Evolutionary conservation across 495 filamentous ascomycete genomes (phyloP), one percentile per base, ranked within the genome.

Genomic region (Durotheca rogersii): DNA sequence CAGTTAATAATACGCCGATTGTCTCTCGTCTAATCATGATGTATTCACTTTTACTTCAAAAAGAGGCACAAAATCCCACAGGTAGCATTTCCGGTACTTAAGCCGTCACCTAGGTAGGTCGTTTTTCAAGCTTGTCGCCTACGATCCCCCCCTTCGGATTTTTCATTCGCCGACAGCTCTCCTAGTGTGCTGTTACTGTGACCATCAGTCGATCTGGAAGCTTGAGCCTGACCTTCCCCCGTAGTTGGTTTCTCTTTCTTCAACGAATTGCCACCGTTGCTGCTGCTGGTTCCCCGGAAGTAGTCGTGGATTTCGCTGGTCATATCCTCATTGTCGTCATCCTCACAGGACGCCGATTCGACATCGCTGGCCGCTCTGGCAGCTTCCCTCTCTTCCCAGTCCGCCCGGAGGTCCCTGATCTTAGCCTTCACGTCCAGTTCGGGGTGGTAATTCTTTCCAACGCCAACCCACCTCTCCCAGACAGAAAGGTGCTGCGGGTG

Each of bases 401-500:
- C 74, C 12, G 64, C 53, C 17, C 73, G 72, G 77, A 91, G 84
- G 56, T 94, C 90, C 51, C 85, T 78, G 30, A 94, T 82, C 77
- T 88, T 90, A 56, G 81, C 77, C 67, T 85, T 73, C 70, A 81
- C 85, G 73, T 95, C 90, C 7, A 83, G 70, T 53, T 86, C 81
- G 38, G 89, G 81, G 64, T 95, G 68, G 69, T 94, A 95, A 70
- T 80, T 64, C 72, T 89, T 88, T 58, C 85, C 81, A 29, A 79
- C 77, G 33, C 86, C 86, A 43, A 73, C 70, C 43, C 82, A 64
- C 53, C 87, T 82, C 75, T 95, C 89, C 77, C 83, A 96, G 30
- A 87, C 60, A 2, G 86, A 90, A 53, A 96, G 73, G 64, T 96
- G 90, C 69, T 86, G 80, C 31, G 88, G 82, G 71, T 95, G 89